A percentile compares a stretch with the other conserved stretches of the same genome.
phyloP scores from a whole-genome alignment of 2,329 filamentous ascomycete species.

The Penicillium expansum region DNA sequence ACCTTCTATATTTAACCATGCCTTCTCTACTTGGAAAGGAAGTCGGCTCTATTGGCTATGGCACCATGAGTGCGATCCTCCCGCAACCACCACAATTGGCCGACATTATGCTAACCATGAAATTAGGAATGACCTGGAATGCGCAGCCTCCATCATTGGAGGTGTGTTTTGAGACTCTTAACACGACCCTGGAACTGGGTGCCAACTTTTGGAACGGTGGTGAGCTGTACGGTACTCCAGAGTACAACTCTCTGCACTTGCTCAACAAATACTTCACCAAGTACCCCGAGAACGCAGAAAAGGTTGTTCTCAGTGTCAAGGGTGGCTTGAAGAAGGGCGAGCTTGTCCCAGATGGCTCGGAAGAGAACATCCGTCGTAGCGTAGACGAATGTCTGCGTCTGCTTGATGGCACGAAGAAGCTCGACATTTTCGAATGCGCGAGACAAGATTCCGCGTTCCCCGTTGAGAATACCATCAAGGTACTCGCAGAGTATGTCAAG shows the following conservation, averaged over 20 bases:
- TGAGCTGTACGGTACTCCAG: slow-evolving; percentile 62
- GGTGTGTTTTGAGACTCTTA: slow-evolving; percentile 53
- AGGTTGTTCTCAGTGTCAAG: slow-evolving; percentile 63
- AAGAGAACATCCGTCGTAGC: slow-evolving; percentile 55
- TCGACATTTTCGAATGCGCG: slow-evolving; percentile 61
- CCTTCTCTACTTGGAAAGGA: slow-evolving; percentile 31
- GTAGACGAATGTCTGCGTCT: slow-evolving; percentile 57
- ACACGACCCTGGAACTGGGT: slow-evolving; percentile 50
- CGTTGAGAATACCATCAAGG: slow-evolving; percentile 47
- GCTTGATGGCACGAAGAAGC: slow-evolving; percentile 56
- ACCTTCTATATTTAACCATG: slow-evolving; percentile 18
- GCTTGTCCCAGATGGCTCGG: slow-evolving; percentile 51
- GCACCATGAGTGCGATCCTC: slow-evolving; percentile 51
- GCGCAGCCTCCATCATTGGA: slow-evolving; percentile 28
- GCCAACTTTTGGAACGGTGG: slow-evolving; percentile 61
- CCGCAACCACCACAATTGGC: slow-evolving; percentile 6
- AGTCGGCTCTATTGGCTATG: slow-evolving; percentile 54
- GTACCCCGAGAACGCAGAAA: slow-evolving; percentile 62
- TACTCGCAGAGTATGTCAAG: slow-evolving; percentile 40
- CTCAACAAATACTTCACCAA: slow-evolving; percentile 61
- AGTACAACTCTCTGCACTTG: slow-evolving; percentile 59
- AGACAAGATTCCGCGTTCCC: slow-evolving; percentile 54
- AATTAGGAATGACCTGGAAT: slow-evolving; percentile 38
- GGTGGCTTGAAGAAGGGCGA: slow-evolving; percentile 47
- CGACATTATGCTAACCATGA: neutral